Conservation (phyloP, 768 basidiomycete genomes). For the Rhizopogon vulgaris region DNA sequence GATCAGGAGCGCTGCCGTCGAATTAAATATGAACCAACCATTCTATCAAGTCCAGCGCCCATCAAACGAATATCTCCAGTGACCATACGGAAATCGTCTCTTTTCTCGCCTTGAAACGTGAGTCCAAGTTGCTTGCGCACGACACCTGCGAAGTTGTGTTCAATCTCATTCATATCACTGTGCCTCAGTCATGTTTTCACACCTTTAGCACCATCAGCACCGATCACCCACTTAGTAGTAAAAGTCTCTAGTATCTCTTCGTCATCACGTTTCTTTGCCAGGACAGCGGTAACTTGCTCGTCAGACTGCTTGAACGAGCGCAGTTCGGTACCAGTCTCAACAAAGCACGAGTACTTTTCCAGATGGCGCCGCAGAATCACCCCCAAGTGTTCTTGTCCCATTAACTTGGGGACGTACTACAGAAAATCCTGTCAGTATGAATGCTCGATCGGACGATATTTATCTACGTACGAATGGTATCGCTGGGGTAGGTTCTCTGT, state of each 20-base stretch:
- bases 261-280: slow-evolving; percentile 1
- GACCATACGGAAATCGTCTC: slow-evolving; percentile 19
- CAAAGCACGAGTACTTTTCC: slow-evolving; percentile 10
- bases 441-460: slow-evolving; percentile 18
- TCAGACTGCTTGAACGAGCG: slow-evolving; percentile 25
- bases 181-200: background rate
- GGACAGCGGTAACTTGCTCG: slow-evolving; percentile 22
- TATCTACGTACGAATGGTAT: slow-evolving; percentile 5
- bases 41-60: slow-evolving; percentile 28
- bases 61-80: slow-evolving; percentile 31
- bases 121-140: slow-evolving; percentile 4
- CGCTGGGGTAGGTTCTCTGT: slow-evolving; percentile 9
- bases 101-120: slow-evolving; percentile 22
- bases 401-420: background rate
- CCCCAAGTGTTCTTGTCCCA: slow-evolving; percentile 20
- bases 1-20: background rate
- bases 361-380: background rate
- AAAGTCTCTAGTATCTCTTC: slow-evolving; percentile 4
- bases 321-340: slow-evolving; percentile 32
- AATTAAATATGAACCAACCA: slow-evolving; percentile 20
- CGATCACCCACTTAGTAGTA: background rate
- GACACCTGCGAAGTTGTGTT: background rate
- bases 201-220: slow-evolving; percentile 12
- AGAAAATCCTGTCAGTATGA: background rate
- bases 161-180: background rate